Conservation (phyloP, 208 protist species). For the Trypanosoma avium region DNA sequence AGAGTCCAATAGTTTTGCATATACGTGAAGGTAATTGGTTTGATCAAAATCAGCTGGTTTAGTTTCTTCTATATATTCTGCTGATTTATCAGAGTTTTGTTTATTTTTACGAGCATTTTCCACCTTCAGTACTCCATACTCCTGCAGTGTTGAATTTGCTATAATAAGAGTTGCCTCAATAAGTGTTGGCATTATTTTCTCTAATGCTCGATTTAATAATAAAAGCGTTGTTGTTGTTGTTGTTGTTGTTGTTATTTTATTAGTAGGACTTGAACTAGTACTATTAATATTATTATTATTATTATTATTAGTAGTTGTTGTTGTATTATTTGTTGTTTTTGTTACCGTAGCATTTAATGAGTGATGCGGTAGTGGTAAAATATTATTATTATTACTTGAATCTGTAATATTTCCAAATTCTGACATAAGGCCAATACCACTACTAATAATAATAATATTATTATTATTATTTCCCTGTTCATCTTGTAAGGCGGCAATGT, state of each 20-base stretch:
- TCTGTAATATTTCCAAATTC: no score
- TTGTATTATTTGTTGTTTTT: no score
- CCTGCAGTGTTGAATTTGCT: constrained; percentile 21
- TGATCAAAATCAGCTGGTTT: constrained; percentile 27
- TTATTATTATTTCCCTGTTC: background rate
- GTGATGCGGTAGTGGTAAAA: no score
- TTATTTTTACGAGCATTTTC: constrained; percentile 17
- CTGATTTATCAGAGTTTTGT: constrained; percentile 18
- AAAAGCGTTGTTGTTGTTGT: background rate
- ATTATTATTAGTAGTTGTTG: background rate
- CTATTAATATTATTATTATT: background rate
- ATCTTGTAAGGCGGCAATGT: background rate
- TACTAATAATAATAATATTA: background rate
- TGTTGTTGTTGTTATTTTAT: background rate
- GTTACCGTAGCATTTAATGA: no score
- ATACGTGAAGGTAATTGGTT: constrained; percentile 24
- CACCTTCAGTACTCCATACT: constrained; percentile 23
- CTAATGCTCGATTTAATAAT: constrained; percentile 29
- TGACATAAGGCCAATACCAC: no score
- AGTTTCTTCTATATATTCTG: constrained; percentile 28
- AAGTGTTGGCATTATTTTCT: constrained; percentile 41
- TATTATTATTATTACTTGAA: no score
- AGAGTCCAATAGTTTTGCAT: constrained; percentile 10
- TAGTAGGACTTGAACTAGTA: background rate
- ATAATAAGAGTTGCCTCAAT: constrained; percentile 31